Evolutionary conservation across 306 rosid genomes (phyloP), one percentile per base, ranked within the genome.

Genomic region (Chamaecrista fasciculata): DNA sequence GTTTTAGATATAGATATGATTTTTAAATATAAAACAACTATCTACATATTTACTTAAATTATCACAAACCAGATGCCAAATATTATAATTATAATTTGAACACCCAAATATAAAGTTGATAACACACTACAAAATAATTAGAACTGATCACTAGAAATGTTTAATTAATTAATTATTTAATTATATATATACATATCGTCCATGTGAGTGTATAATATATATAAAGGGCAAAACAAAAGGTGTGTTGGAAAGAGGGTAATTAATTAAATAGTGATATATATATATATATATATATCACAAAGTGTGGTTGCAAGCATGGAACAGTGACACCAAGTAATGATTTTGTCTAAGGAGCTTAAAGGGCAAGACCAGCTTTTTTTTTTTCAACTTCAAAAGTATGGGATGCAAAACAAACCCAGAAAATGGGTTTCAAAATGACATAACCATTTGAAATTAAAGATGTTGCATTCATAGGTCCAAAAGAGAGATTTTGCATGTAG

Each of bases 321-420:
- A 40, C 19, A 66, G 34, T 39, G 70, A 72, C 39, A 49, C 21
- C 28, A 40, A 68, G 68, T 72, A 73, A 79, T 73, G 56, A 68
- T 79, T 73, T 52, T 73, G 83, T 68, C 64, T 12, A 11, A 25
- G 8, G 69, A 18, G 26, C 21, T 31, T 8, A 56, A 57, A 42
- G 40, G 66, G 28, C 50, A 78, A 20, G 63, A 39, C 51, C 65
- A 47, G 50, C 52, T n/a, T n/a, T n/a, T n/a, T n/a, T 78, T 78
- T 72, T 75, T 60, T 25, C 53, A 62, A 23, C 26, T 43, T 44
- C 52, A 20, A 77, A 70, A 60, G 3, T 28, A 4, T 29, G 44
- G 19, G 23, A 68, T 15, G 16, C 11, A 44, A 76, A 6, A 5
- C 31, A 78, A 33, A 26, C 44, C 66, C 33, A 61, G 49, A 72